A percentile compares a stretch with the other conserved stretches of the same genome.
These are phyloP conservation scores for Fragilaria radians DNA, from an alignment of 108 stramenopile genomes.

Conservation along the genomic window DNA sequence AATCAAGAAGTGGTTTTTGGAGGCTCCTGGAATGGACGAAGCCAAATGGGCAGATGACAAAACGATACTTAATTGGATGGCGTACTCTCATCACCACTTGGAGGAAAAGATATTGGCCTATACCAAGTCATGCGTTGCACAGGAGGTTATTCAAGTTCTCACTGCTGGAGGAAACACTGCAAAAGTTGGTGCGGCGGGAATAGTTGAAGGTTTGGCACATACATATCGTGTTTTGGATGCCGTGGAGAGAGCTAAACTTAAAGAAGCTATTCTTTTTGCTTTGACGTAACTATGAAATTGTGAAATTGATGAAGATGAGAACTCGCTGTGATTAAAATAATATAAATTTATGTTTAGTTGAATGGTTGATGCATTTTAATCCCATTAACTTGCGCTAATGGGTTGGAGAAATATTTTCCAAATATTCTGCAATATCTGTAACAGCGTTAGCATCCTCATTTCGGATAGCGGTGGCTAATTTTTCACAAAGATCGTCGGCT, in stretches of 20 bases:
- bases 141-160: constrained; percentile 79
- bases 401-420: no score
- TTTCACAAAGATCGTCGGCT: background rate
- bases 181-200: constrained; percentile 67
- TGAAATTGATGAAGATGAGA: no score
- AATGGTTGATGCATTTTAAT: no score
- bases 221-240: constrained; percentile 53
- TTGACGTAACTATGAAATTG: no score
- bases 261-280: constrained; percentile 8
- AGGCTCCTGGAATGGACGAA: constrained; percentile 47
- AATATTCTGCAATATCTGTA: no score
- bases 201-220: constrained; percentile 72
- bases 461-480: background rate
- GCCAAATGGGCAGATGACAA: constrained; percentile 77
- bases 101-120: constrained; percentile 67
- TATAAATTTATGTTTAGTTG: no score
- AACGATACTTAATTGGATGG: constrained; percentile 78
- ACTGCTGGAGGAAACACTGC: constrained; percentile 82
- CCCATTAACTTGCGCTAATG: no score
- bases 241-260: constrained; percentile 56
- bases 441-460: no score
- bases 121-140: constrained; percentile 62
- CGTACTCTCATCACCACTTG: constrained; percentile 49
- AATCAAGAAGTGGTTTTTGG: constrained; percentile 77
- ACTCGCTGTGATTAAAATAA: no score